Evolutionary conservation across 495 filamentous ascomycete species (phyloP).

Genomic region (Glarea lozoyensis): DNA sequence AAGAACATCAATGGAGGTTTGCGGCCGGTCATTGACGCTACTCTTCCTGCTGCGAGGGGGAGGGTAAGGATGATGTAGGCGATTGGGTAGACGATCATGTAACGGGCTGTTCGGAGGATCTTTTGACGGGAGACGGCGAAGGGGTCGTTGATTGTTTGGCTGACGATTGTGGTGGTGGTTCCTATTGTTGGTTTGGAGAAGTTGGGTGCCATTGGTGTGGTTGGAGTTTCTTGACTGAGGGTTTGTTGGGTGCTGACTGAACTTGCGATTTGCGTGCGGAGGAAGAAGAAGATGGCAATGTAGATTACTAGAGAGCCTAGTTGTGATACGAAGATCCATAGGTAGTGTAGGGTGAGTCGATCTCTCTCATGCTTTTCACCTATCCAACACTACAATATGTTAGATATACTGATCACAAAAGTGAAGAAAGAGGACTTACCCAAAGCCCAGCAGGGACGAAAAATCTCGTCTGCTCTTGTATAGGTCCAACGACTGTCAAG

Average conservation of each 20-base stretch:
- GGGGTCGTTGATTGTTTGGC: neutral
- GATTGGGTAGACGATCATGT: slow-evolving; percentile 54
- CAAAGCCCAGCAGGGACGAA: slow-evolving; percentile 45
- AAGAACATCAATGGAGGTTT: slow-evolving; percentile 35
- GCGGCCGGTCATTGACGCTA: slow-evolving; percentile 38
- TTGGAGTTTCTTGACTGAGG: neutral
- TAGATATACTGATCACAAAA: neutral
- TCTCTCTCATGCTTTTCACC: slow-evolving; percentile 2
- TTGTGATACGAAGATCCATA: slow-evolving; percentile 59
- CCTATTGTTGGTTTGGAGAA: neutral
- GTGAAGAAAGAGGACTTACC: slow-evolving; percentile 25
- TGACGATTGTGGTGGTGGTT: slow-evolving; percentile 7
- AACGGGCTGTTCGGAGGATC: slow-evolving; percentile 31
- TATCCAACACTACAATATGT: slow-evolving; percentile 15
- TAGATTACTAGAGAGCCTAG: slow-evolving; percentile 54
- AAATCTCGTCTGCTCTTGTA: slow-evolving; percentile 33
- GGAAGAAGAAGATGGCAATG: slow-evolving; percentile 44
- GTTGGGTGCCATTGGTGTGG: neutral
- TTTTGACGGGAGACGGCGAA: slow-evolving; percentile 5
- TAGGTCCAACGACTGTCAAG: slow-evolving; percentile 41
- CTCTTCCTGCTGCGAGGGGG: slow-evolving; percentile 46
- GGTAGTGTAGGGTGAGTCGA: slow-evolving; percentile 54
- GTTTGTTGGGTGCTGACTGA: neutral
- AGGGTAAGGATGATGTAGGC: slow-evolving; percentile 48
- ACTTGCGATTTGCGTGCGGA: slow-evolving; percentile 16